Evolutionary conservation across 768 basidiomycete species (phyloP).

Genomic region (Trametes cinnabarina): DNA sequence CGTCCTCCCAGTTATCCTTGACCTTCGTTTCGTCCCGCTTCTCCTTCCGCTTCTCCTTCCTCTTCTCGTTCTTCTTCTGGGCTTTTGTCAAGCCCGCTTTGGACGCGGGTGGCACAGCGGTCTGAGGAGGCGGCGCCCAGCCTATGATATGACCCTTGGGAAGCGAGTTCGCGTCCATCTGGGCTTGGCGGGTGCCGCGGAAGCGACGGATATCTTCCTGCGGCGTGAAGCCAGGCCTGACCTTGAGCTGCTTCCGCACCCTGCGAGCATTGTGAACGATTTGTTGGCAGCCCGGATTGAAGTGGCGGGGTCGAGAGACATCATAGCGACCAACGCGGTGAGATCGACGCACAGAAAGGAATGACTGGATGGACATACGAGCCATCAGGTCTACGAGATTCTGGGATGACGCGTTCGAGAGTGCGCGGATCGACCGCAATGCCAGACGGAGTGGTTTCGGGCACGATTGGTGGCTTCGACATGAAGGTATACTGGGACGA

Average conservation of each 20-base stretch:
- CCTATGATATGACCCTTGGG: constrained; percentile 84
- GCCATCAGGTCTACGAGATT: constrained; percentile 80
- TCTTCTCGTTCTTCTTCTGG: constrained; percentile 80
- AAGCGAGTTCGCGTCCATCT: constrained; percentile 60
- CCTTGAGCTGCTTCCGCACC: constrained; percentile 82
- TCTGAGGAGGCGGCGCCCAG: constrained; percentile 60
- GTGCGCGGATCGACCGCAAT: constrained; percentile 86
- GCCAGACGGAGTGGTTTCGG: constrained; percentile 68
- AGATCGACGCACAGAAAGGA: neutral
- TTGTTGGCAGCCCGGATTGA: neutral
- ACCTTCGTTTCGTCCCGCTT: constrained; percentile 54
- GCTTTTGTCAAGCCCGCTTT: constrained; percentile 40
- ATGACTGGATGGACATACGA: constrained; percentile 51
- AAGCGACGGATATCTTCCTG: constrained; percentile 92
- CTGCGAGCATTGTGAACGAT: constrained; percentile 37
- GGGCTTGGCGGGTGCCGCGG: constrained; percentile 71
- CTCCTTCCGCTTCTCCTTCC: constrained; percentile 61
- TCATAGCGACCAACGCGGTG: too few species aligned
- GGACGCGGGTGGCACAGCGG: constrained; percentile 32
- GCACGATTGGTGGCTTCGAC: constrained; percentile 76
- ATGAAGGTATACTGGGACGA: constrained; percentile 34
- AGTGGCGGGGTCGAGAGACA: too few species aligned
- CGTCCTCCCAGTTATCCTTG: constrained; percentile 80
- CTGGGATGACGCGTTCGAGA: constrained; percentile 84
- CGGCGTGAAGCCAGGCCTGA: constrained; percentile 91